phyloP scores from a whole-genome alignment of 257 asterid species.

The Solanum gandarillasii region DNA sequence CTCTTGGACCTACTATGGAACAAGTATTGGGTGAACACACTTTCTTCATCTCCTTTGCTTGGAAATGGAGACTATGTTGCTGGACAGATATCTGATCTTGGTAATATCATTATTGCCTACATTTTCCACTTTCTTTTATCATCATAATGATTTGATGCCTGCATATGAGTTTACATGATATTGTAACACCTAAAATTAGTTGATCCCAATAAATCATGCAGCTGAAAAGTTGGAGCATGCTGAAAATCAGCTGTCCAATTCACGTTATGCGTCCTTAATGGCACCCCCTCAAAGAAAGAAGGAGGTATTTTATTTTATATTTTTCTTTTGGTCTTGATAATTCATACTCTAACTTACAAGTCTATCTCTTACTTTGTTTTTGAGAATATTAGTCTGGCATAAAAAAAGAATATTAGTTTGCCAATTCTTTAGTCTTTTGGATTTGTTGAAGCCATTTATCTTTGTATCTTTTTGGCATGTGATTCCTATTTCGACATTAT shows the following conservation, averaged over 20 bases:
- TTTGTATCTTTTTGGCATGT: background rate
- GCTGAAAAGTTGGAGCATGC: conserved; percentile 99
- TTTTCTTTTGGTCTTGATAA: background rate
- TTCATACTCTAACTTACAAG: background rate
- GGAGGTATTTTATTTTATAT: conserved; percentile 43
- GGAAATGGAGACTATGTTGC: conserved; percentile 98
- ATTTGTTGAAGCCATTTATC: background rate
- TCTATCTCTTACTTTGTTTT: background rate
- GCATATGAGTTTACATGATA: background rate
- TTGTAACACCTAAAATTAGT: background rate
- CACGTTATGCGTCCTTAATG: conserved; percentile 68
- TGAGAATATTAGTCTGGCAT: background rate
- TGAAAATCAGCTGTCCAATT: conserved; percentile 81
- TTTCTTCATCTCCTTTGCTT: conserved; percentile 95
- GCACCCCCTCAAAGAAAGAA: conserved; percentile 74
- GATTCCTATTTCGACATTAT: background rate
- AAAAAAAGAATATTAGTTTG: background rate
- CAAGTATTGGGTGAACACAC: conserved; percentile 98
- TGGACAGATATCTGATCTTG: conserved; percentile 93
- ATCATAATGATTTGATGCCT: background rate
- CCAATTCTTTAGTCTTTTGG: background rate
- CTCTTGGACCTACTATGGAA: conserved; percentile 95
- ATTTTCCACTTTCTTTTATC: background rate
- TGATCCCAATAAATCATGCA: conserved; percentile 17
- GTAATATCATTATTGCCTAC: conserved; percentile 20